Conservation (phyloP, 1,284 basidiomycete species). For the Apiotrichum montevideense region DNA sequence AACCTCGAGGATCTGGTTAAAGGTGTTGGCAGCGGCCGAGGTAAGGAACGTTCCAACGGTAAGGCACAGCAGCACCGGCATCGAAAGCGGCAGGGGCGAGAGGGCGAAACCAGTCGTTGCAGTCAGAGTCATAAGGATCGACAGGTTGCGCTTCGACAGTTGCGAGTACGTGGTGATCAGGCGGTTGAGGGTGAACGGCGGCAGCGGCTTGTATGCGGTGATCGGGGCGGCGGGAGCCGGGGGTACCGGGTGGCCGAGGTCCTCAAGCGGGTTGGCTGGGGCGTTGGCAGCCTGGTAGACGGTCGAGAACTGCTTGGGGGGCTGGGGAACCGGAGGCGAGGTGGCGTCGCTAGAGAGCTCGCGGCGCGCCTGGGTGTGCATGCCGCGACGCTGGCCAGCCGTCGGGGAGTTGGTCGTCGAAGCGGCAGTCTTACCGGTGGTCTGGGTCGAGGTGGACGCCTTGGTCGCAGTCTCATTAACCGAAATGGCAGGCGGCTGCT, state of each 20-base stretch:
- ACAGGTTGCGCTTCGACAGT: conserved; percentile 82
- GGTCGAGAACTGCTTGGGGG: conserved; percentile 26
- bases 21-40: conserved; percentile 84
- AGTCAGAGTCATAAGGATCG: conserved; percentile 81
- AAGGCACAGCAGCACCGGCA: conserved; percentile 77
- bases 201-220: conserved; percentile 43
- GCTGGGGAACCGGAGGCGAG: conserved; percentile 19
- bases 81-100: conserved; percentile 73
- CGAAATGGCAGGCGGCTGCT: neutral
- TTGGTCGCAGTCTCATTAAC: neutral
- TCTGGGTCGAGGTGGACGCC: neutral
- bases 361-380: conserved; percentile 20
- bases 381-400: conserved; percentile 15
- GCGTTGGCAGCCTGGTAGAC: conserved; percentile 33
- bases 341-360: conserved; percentile 10
- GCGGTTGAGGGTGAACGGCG: conserved; percentile 53
- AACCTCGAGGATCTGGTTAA: conserved; percentile 92
- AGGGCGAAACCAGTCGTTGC: conserved; percentile 91
- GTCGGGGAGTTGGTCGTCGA: conserved; percentile 8
- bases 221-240: conserved; percentile 32
- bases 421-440: neutral
- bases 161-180: conserved; percentile 68
- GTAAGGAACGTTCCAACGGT: conserved; percentile 86
- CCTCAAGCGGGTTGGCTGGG: conserved; percentile 22
- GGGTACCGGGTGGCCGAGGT: conserved; percentile 30